phyloP scores from a whole-genome alignment of 345 rosid species.

The Balakata baccata region DNA sequence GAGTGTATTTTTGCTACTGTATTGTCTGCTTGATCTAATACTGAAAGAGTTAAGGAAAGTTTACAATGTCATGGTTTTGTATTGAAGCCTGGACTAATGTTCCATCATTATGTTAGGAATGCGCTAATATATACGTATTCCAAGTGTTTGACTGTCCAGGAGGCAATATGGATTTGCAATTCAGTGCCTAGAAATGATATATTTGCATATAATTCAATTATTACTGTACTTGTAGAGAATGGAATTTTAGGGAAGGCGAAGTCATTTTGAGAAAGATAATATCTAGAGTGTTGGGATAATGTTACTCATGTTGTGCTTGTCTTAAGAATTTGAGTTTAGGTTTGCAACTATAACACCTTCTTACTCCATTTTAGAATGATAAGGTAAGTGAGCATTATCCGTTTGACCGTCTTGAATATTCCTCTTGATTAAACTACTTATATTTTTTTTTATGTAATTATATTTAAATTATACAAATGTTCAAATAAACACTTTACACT shows the following conservation, averaged over 20 bases:
- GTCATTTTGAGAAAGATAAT: slow-evolving; percentile 48
- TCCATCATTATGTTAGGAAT: slow-evolving; percentile 59
- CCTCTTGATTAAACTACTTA: no score
- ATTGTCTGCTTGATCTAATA: slow-evolving; percentile 51
- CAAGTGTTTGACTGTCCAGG: slow-evolving; percentile 38
- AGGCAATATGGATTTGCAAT: slow-evolving; percentile 42
- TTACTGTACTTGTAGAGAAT: slow-evolving; percentile 53
- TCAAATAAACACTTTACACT: no score
- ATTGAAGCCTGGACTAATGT: slow-evolving; percentile 54
- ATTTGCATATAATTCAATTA: slow-evolving; percentile 49
- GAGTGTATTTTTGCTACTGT: slow-evolving; percentile 58
- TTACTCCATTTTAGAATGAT: no score
- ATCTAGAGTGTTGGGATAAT: slow-evolving; percentile 45
- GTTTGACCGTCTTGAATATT: no score
- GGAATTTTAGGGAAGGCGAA: slow-evolving; percentile 48
- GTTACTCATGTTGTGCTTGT: slow-evolving; percentile 52
- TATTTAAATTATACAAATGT: no score
- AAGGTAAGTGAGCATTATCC: no score
- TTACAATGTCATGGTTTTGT: slow-evolving; percentile 63
- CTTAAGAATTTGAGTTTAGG: slow-evolving; percentile 54
- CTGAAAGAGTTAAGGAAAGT: slow-evolving; percentile 49
- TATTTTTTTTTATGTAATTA: no score
- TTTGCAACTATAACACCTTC: no score
- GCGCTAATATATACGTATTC: slow-evolving; percentile 56
- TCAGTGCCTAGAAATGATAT: slow-evolving; percentile 44